A percentile compares a stretch with the other conserved stretches of the same genome.
phyloP scores from a whole-genome alignment of 306 rosid genomes.

The Geum urbanum region DNA sequence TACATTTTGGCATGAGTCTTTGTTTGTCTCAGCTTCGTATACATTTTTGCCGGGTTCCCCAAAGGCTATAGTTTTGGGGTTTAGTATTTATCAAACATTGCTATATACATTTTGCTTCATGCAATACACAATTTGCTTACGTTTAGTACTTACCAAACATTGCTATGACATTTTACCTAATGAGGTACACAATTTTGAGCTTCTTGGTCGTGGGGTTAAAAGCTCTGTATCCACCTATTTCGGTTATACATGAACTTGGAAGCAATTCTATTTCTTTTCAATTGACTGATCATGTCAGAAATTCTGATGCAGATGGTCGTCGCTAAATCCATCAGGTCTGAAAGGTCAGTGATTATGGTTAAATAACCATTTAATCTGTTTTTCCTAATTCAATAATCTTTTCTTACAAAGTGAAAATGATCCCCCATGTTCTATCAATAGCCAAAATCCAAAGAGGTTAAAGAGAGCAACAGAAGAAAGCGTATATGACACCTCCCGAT shows the following conservation, averaged over 20 bases:
- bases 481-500: constrained; percentile 2
- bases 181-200: no score
- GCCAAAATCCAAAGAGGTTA: constrained; percentile 17
- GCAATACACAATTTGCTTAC: no score
- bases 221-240: not conserved
- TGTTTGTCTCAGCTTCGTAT: not conserved
- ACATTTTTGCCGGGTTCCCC: no score
- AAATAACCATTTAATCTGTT: not conserved
- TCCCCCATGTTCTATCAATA: constrained; percentile 2
- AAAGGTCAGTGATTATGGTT: constrained; percentile 27
- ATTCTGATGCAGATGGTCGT: constrained; percentile 18
- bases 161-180: no score
- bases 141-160: no score
- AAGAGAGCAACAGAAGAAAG: constrained; percentile 24
- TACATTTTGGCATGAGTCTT: not conserved
- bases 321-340: constrained; percentile 9
- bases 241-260: not conserved
- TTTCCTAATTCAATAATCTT: not conserved
- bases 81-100: no score
- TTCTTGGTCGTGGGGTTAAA: no score
- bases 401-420: not conserved
- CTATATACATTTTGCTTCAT: no score
- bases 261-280: not conserved
- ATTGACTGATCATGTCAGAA: not conserved
- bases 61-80: no score